Evolutionary conservation across 2,329 filamentous ascomycete species (phyloP), one percentile per base, ranked within the genome.

Genomic region (Ceratocystis eucalypticola): DNA sequence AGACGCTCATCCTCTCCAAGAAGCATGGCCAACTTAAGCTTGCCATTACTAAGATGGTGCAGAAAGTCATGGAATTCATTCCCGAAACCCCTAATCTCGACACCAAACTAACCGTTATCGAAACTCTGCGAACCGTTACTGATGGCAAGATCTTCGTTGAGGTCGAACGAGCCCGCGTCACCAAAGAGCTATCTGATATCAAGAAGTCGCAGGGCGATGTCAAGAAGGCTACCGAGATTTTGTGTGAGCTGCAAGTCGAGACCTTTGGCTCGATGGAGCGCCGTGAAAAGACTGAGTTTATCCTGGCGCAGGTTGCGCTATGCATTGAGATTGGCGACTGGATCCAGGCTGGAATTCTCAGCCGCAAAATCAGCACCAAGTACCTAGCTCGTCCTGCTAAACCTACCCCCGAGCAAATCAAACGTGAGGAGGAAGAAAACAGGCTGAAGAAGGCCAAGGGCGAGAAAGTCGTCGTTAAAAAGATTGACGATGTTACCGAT

Each of bases 71-170:
- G 87, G 82, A 80, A 68, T 96, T 97, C 77, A 79, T 99, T 73
- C 88, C 96, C 74, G 85, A 88, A 61, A 91, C 91, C 25, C 91
- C 94, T 44, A 88, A 85, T 73, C 74, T 90, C 69, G 91, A 96
- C 71, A 91, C 86, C 45, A 99, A 97, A 80, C 81, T 99, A 67
- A 88, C 89, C 25, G 86, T 96, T 68, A 99, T 99, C 73, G 93
- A 99, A 78, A 95, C 93, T 1, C 77, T 99, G 73, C 86, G 94
- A 72, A 97, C 93, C 53, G 93, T 99, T 62, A 99, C 94, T 7
- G 94, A 99, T 78, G 94, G 94, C 78, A 99, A 99, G 88, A 99
- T 99, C 75, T 99, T 99, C 73, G 93, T 99, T 72, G 94, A 99
- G 80, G 94, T 99, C 65, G 94, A 99, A 82, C 87, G 94, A 71